phyloP scores from a whole-genome alignment of 2,329 filamentous ascomycete species.

The Fusarium sp. region DNA sequence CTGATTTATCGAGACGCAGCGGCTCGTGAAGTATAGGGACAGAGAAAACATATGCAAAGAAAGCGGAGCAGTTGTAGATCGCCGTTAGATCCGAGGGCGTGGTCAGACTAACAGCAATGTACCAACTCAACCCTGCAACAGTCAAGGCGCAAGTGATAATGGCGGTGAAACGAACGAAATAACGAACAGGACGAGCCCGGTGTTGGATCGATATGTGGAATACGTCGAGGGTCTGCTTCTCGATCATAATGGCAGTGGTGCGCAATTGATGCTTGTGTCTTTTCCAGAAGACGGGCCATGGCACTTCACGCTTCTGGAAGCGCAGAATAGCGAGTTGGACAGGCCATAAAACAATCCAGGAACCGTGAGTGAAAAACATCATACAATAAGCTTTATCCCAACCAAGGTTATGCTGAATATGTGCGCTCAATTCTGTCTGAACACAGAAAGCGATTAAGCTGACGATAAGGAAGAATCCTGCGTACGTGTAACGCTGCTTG shows the following conservation, averaged over 20 bases:
- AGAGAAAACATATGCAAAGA: slow-evolving; percentile 98
- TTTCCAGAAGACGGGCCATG: slow-evolving; percentile 89
- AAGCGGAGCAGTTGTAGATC: slow-evolving; percentile 99
- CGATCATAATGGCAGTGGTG: slow-evolving; percentile 81
- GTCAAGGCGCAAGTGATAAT: slow-evolving; percentile 89
- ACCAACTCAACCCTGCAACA: slow-evolving; percentile 93
- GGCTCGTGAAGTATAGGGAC: slow-evolving; percentile 90
- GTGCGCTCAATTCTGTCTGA: slow-evolving; percentile 94
- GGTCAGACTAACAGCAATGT: slow-evolving; percentile 92
- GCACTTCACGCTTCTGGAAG: slow-evolving; percentile 79
- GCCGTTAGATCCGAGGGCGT: slow-evolving; percentile 94
- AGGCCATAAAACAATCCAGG: slow-evolving; percentile 92
- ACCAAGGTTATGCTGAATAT: slow-evolving; percentile 90
- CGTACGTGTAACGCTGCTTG: slow-evolving; percentile 86
- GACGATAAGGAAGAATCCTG: slow-evolving; percentile 82
- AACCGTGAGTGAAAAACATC: slow-evolving; percentile 97
- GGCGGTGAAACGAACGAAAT: slow-evolving; percentile 82
- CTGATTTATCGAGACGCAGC: slow-evolving; percentile 83
- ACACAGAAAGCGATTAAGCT: slow-evolving; percentile 90
- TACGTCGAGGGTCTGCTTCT: slow-evolving; percentile 79
- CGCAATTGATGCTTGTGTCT: slow-evolving; percentile 63
- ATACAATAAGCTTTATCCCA: slow-evolving; percentile 99
- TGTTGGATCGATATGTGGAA: slow-evolving; percentile 55
- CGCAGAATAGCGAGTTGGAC: slow-evolving; percentile 83
- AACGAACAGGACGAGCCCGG: slow-evolving; percentile 63